Evolutionary conservation across 1,284 basidiomycete genomes (phyloP), one percentile per base, ranked within the genome.

Genomic region (Psilocybe mexicana): DNA sequence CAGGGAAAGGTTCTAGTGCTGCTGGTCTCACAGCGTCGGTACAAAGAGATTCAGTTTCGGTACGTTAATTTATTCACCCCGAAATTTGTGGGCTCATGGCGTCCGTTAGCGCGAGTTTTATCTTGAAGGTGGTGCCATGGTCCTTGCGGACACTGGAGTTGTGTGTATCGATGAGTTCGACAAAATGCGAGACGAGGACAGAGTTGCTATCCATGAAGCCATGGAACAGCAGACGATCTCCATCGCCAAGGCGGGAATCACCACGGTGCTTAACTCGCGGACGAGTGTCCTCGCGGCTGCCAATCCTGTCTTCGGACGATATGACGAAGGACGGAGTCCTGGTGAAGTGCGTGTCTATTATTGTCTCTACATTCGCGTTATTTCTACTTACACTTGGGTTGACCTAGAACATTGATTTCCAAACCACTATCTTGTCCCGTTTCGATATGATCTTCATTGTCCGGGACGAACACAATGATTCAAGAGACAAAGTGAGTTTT

Each of bases 361-460:
- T 40, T 14, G 25, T 28, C 47, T 50, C 35, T 43, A 24, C 42
- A 12, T 35, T 26, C 7, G 18, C 30, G 50, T 54, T 14, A 25
- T 35, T 50, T 24, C n/a, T 30, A 12, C 38, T n/a, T 40, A 14
- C 33, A 53, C 26, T 18, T 24, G 12, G 8, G 26, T 28, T 36
- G 6, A 5, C 24, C 1, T 43, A 94, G 91, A 98, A 98, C 71
- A 98, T 98, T 60, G 96, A 98, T 72, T 98, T 98, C 73, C 96
- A 98, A 76, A 98, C 97, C 2, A 99, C 97, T 0, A 98, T 99
- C 69, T 75, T 99, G 74, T 98, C 94, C 54, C 90, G 97, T 61
- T 99, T 99, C 75, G 97, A 99, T 71, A 98, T 99, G 97, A 99
- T 99, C 69, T 99, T 99, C 78, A 97, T 99, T 66, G 92, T 99